Percentiles rank a stretch among this genome's conserved stretches.
Conservation (phyloP, 768 basidiomycete species). For the Cystobasidium tubakii region DNA sequence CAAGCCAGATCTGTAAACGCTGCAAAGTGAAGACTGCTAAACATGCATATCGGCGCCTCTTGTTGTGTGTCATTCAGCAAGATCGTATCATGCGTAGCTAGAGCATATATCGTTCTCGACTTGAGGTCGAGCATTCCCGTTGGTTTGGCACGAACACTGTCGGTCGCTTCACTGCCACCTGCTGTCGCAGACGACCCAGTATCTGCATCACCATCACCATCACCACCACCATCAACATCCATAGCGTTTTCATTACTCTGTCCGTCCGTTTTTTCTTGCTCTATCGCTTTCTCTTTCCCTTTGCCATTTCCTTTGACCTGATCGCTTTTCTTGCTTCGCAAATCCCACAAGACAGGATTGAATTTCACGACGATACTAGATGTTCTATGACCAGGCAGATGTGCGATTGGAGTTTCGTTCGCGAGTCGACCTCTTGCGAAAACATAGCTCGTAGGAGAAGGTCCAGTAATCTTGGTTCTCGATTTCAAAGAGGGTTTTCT, state of each 20-base stretch:
- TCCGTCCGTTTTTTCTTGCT: not conserved
- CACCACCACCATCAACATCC: conserved; percentile 24
- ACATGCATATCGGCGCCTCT: conserved; percentile 77
- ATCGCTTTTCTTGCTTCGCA: conserved; percentile 56
- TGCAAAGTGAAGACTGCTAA: conserved; percentile 92
- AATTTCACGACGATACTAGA: conserved; percentile 89
- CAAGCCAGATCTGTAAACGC: conserved; percentile 96
- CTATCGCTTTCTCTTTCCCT: conserved; percentile 23
- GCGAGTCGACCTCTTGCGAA: conserved; percentile 94
- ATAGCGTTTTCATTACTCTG: not conserved
- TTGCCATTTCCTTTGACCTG: conserved; percentile 46
- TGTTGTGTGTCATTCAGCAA: conserved; percentile 96
- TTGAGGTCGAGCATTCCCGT: conserved; percentile 79
- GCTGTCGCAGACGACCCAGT: not conserved
- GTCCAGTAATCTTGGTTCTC: conserved; percentile 44
- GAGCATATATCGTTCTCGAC: conserved; percentile 89
- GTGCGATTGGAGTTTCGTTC: conserved; percentile 70
- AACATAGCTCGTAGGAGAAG: conserved; percentile 73
- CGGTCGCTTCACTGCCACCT: not conserved
- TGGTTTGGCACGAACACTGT: not conserved
- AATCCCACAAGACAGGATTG: conserved; percentile 84
- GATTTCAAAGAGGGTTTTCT: not conserved
- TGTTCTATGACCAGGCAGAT: conserved; percentile 92
- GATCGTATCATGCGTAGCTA: conserved; percentile 92
- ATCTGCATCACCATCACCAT: conserved; percentile 27